Percentiles rank a stretch among this genome's conserved stretches.
Evolutionary conservation across 164 flowering plant species (phyloP).

Genomic region (Vitis rotundifolia): DNA sequence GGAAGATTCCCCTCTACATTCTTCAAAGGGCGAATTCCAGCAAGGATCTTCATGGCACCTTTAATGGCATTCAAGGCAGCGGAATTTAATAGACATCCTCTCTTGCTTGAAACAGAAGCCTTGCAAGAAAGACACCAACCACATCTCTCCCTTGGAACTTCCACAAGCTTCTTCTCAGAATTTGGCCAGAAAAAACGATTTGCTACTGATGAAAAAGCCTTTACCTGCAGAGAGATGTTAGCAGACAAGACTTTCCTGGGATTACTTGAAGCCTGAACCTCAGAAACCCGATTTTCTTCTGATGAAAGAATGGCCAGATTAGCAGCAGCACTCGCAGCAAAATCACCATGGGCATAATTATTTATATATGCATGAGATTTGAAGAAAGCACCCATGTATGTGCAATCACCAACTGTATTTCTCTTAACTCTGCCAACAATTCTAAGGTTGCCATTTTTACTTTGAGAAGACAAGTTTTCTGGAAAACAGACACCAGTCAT

Average conservation of each 20-base stretch:
- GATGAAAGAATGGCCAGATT: constrained; percentile 63
- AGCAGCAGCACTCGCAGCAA: constrained; percentile 94
- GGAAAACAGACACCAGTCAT: constrained; percentile 19
- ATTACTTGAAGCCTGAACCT: constrained; percentile 38
- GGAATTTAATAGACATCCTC: constrained; percentile 81
- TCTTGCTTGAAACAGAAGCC: constrained; percentile 55
- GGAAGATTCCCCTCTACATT: constrained; percentile 59
- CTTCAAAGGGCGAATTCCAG: constrained; percentile 48
- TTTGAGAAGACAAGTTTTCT: constrained; percentile 16
- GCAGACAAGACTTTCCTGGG: constrained; percentile 52
- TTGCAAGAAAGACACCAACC: constrained; percentile 94
- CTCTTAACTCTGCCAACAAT: constrained; percentile 23
- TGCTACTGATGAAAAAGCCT: constrained; percentile 76
- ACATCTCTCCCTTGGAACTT: constrained; percentile 94
- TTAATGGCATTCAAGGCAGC: constrained; percentile 69
- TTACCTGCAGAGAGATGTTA: constrained; percentile 54
- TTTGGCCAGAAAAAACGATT: constrained; percentile 88
- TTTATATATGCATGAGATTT: constrained; percentile 66
- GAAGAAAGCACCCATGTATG: constrained; percentile 54
- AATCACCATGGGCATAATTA: constrained; percentile 77
- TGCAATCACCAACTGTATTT: constrained; percentile 14
- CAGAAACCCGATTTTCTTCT: constrained; percentile 59
- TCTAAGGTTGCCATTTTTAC: constrained; percentile 15
- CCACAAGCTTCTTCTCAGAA: constrained; percentile 74
- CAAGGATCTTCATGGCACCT: constrained; percentile 53